Evolutionary conservation across 2,329 filamentous ascomycete genomes (phyloP).

Genomic region (Cylindrodendrum hubeiense): DNA sequence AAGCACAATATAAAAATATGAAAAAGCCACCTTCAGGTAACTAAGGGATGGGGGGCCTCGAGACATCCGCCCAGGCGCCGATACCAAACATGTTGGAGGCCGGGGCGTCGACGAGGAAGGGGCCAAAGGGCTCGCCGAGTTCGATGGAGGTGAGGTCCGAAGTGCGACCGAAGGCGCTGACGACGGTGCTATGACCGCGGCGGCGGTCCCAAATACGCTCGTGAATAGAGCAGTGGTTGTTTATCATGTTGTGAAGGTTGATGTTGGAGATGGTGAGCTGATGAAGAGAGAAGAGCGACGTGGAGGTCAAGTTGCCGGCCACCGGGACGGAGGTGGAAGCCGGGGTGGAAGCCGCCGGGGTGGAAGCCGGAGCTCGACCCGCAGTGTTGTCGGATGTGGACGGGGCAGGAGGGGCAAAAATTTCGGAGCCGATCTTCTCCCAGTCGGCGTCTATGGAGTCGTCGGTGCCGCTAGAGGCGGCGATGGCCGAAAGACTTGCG

Average conservation of each 20-base stretch:
- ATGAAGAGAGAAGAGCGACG: neutral
- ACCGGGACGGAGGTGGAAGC: neutral
- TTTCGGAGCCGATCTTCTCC: conserved; percentile 2
- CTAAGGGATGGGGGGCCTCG: conserved; percentile 21
- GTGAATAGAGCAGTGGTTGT: neutral
- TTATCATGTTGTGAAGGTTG: neutral
- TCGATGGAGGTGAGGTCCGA: conserved; percentile 28
- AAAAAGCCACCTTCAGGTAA: neutral
- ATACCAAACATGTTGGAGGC: conserved; percentile 32
- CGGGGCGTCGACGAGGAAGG: conserved; percentile 15
- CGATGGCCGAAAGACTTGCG: neutral
- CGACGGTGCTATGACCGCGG: conserved; percentile 15
- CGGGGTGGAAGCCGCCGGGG: neutral
- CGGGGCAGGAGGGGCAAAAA: conserved; percentile 6
- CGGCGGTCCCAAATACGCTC: conserved; percentile 6
- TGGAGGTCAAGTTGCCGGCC: neutral
- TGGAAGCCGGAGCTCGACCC: neutral
- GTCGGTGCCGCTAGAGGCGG: conserved; percentile 6
- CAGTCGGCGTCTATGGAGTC: conserved; percentile 9
- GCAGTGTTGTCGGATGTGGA: conserved; percentile 4
- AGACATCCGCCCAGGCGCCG: conserved; percentile 38
- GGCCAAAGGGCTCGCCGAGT: conserved; percentile 22
- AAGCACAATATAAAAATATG: neutral
- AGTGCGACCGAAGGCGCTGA: conserved; percentile 26
- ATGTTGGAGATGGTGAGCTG: conserved; percentile 14